Evolutionary conservation across 768 basidiomycete species (phyloP).

Genomic region (Albatrellus ellisii): DNA sequence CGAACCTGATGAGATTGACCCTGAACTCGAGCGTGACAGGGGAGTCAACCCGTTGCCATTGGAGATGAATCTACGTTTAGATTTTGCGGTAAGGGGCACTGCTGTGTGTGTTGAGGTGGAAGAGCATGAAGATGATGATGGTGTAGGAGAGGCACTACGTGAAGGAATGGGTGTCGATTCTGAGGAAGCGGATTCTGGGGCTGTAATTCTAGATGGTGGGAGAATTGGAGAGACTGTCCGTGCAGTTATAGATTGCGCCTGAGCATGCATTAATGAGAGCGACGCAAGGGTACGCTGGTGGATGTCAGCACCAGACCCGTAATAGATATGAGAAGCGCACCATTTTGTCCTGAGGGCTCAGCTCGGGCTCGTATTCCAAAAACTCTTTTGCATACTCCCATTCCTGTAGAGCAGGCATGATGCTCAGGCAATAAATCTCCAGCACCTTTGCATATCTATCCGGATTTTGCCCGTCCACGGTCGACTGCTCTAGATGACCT

Average conservation of each 20-base stretch:
- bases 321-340: slow-evolving; percentile 24
- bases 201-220: background rate
- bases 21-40: too few species aligned
- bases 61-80: background rate
- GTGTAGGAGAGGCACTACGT: slow-evolving; percentile 11
- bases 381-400: slow-evolving; percentile 78
- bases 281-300: slow-evolving; percentile 6
- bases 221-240: background rate
- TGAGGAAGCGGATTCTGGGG: background rate
- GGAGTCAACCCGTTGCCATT: background rate
- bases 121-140: slow-evolving; percentile 9
- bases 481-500: slow-evolving; percentile 20
- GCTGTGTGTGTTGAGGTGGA: slow-evolving; percentile 13
- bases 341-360: slow-evolving; percentile 34
- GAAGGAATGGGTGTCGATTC: slow-evolving; percentile 10
- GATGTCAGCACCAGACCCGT: background rate
- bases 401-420: slow-evolving; percentile 59
- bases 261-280: slow-evolving; percentile 5
- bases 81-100: slow-evolving; percentile 8
- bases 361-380: slow-evolving; percentile 57
- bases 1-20: background rate
- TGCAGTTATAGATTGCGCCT: background rate
- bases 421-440: slow-evolving; percentile 62
- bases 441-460: slow-evolving; percentile 64
- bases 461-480: slow-evolving; percentile 6